Conservation (phyloP, 2,329 filamentous ascomycete species). For the Tolypocladium sp. region DNA sequence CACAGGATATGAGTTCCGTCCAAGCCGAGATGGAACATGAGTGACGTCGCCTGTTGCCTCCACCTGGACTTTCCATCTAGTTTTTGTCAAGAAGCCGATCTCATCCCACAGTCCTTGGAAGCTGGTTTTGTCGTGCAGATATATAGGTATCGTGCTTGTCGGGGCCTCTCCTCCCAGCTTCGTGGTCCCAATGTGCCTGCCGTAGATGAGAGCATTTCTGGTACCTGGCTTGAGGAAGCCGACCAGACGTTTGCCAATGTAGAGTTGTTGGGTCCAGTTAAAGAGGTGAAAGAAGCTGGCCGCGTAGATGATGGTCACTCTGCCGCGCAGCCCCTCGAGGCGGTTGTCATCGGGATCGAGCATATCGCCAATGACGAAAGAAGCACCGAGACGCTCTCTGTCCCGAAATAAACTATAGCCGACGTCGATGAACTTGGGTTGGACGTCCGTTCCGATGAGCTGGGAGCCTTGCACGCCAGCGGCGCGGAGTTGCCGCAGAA, state of each 20-base stretch:
- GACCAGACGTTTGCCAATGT: constrained; percentile 33
- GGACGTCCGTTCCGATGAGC: constrained; percentile 41
- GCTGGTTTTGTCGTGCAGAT: constrained; percentile 37
- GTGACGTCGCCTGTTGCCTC: constrained; percentile 18
- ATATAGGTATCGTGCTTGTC: constrained; percentile 20
- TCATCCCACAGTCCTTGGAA: constrained; percentile 47
- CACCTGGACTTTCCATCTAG: constrained; percentile 37
- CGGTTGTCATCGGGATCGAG: constrained; percentile 28
- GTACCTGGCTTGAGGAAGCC: constrained; percentile 34
- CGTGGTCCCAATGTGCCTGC: constrained; percentile 37
- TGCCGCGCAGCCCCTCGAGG: constrained; percentile 25
- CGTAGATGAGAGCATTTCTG: constrained; percentile 37
- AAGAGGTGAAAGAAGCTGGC: constrained; percentile 43
- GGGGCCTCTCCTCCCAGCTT: constrained; percentile 13
- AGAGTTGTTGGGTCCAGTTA: constrained; percentile 35
- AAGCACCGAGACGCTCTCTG: constrained; percentile 31
- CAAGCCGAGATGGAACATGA: constrained; percentile 14
- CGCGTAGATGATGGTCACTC: constrained; percentile 38
- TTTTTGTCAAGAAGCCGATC: constrained; percentile 37
- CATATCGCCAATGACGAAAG: constrained; percentile 43
- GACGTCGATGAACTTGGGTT: constrained; percentile 41
- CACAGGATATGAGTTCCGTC: constrained; percentile 16
- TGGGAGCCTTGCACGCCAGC: constrained; percentile 39
- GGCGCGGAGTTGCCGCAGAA: constrained; percentile 37
- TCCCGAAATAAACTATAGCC: constrained; percentile 59